Evolutionary conservation across 2,329 filamentous ascomycete genomes (phyloP).

Genomic region (Colletotrichum filicis): DNA sequence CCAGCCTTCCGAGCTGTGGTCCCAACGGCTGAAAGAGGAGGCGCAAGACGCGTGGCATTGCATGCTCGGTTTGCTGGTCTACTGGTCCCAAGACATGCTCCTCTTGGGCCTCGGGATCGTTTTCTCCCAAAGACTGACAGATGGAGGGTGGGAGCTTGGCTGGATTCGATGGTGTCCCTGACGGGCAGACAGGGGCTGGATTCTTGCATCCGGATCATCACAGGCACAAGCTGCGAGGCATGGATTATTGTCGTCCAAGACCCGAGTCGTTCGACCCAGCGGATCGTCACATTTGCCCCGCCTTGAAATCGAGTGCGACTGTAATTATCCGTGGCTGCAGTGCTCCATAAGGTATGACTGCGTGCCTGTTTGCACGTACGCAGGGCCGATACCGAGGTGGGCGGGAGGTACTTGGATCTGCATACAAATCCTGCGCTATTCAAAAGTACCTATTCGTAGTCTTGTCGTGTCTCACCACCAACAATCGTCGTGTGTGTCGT

Average conservation of each 20-base stretch:
- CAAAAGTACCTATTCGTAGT: not conserved
- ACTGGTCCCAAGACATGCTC: not conserved
- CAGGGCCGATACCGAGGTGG: not conserved
- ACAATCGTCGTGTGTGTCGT: conserved; percentile 3
- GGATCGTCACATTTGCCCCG: conserved; percentile 32
- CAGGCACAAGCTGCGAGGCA: not conserved
- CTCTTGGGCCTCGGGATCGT: not conserved
- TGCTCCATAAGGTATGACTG: not conserved
- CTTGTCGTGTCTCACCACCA: conserved; percentile 40
- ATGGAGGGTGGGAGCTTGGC: conserved; percentile 19
- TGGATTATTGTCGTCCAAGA: not conserved
- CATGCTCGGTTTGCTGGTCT: not conserved
- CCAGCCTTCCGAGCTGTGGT: conserved; percentile 7
- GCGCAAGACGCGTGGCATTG: conserved; percentile 30
- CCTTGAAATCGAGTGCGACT: not conserved
- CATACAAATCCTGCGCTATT: not conserved
- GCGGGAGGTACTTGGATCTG: not conserved
- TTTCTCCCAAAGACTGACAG: not conserved
- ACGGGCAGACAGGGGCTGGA: not conserved
- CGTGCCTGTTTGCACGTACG: not conserved
- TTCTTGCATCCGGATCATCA: conserved; percentile 26
- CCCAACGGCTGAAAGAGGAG: not conserved
- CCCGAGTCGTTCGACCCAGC: conserved; percentile 13
- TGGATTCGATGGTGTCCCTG: conserved; percentile 11
- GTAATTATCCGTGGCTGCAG: no score